Percentiles rank a stretch among this genome's conserved stretches.
Evolutionary conservation across 1,284 basidiomycete genomes (phyloP).

Genomic region (Melampsora larici-populina): DNA sequence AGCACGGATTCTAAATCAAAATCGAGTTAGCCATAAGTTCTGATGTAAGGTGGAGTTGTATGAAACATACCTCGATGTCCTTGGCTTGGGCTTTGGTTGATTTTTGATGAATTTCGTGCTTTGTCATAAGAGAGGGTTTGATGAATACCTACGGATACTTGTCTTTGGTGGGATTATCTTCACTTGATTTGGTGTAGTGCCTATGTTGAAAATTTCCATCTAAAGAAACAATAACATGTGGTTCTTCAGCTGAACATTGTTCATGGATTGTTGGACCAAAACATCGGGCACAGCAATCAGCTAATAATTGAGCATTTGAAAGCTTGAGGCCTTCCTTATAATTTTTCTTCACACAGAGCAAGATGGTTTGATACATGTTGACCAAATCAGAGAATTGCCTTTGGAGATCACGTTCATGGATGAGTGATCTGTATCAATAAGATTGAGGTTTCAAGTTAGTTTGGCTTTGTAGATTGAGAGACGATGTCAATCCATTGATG

Average conservation of each 20-base stretch:
- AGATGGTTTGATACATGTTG: not conserved
- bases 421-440: not conserved
- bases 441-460: not conserved
- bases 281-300: too few relatives aligned
- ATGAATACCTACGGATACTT: slow-evolving; percentile 13
- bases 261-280: too few relatives aligned
- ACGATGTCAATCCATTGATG: not conserved
- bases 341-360: not conserved
- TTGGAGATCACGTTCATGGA: not conserved
- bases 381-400: not conserved
- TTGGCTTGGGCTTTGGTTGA: not conserved
- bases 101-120: not conserved
- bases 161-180: too few relatives aligned
- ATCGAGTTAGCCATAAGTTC: not conserved
- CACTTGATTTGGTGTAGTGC: too few relatives aligned
- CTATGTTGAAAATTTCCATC: too few relatives aligned
- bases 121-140: not conserved
- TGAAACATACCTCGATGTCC: not conserved
- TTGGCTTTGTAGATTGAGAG: not conserved
- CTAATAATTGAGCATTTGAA: too few relatives aligned
- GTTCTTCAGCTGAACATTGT: too few relatives aligned
- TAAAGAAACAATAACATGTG: too few relatives aligned
- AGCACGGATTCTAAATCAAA: not conserved
- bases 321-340: too few relatives aligned
- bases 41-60: not conserved